phyloP scores from a whole-genome alignment of 331 rosid species.

The Quercus tomentella region DNA sequence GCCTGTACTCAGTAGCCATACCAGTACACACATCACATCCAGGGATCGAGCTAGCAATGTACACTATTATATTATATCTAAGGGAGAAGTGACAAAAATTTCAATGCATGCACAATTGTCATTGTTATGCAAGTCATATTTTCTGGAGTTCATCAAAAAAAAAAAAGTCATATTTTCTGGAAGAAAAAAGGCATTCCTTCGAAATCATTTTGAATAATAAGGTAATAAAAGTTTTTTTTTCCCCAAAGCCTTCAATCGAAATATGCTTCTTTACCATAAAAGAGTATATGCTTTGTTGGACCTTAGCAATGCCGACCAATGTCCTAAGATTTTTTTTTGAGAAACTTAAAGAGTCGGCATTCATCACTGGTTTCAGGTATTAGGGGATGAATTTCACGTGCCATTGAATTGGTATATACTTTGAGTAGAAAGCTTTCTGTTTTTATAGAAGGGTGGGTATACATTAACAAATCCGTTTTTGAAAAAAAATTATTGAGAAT shows the following conservation, averaged over 20 bases:
- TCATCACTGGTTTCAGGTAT: not conserved
- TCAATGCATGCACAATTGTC: not conserved
- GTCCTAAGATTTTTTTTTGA: too few relatives aligned
- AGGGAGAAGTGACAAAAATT: conserved; percentile 9
- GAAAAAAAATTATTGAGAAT: rapidly evolving
- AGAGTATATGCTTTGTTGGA: not conserved
- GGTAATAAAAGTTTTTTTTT: too few relatives aligned
- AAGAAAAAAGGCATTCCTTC: not conserved
- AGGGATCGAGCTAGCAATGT: not conserved
- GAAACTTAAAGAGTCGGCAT: not conserved
- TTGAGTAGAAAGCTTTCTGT: too few relatives aligned
- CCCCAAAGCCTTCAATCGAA: too few relatives aligned
- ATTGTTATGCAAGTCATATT: too few relatives aligned
- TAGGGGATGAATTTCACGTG: too few relatives aligned
- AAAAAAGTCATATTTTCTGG: too few relatives aligned
- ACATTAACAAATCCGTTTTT: too few relatives aligned
- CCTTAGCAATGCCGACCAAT: not conserved
- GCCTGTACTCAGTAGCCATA: too few relatives aligned
- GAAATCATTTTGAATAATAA: not conserved
- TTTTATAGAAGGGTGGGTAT: rapidly evolving
- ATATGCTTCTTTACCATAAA: too few relatives aligned
- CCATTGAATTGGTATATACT: too few relatives aligned
- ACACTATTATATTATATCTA: conserved; percentile 7
- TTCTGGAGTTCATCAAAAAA: too few relatives aligned
- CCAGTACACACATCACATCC: not conserved